Evolutionary conservation across 352 stramenopile genomes (phyloP).

Genomic region (Phytophthora syringae): DNA sequence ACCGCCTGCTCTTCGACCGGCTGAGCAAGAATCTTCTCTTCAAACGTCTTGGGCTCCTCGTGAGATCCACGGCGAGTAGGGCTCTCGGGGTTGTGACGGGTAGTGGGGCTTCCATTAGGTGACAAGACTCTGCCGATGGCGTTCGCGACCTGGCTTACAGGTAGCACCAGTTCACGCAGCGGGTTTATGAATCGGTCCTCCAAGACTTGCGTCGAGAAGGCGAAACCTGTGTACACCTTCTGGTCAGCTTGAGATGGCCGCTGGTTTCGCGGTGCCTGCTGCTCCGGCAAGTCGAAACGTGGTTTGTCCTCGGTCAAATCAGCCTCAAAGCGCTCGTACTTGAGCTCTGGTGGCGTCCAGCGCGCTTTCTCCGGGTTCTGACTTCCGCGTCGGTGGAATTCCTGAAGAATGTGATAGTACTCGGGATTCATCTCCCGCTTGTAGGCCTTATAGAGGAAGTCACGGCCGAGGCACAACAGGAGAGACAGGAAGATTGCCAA

Average conservation of each 20-base stretch:
- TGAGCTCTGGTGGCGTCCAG: slow-evolving; percentile 69
- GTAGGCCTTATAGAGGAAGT: slow-evolving; percentile 87
- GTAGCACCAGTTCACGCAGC: slow-evolving; percentile 75
- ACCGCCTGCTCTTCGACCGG: slow-evolving; percentile 68
- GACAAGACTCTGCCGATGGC: slow-evolving; percentile 48
- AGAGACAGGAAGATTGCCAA: slow-evolving; percentile 74
- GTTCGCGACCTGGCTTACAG: slow-evolving; percentile 59
- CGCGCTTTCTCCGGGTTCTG: slow-evolving; percentile 49
- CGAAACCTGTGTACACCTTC: slow-evolving; percentile 81
- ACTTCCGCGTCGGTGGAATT: slow-evolving; percentile 61
- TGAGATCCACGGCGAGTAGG: slow-evolving; percentile 23
- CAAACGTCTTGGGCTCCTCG: slow-evolving; percentile 52
- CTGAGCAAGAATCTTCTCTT: slow-evolving; percentile 66
- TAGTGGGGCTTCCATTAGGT: slow-evolving; percentile 30
- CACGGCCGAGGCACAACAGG: slow-evolving; percentile 74
- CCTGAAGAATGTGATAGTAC: slow-evolving; percentile 90
- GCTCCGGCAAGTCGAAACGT: slow-evolving; percentile 64
- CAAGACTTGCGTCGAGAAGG: slow-evolving; percentile 79
- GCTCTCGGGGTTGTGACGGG: slow-evolving; percentile 37
- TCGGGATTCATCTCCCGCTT: slow-evolving; percentile 86
- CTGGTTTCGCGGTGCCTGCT: slow-evolving; percentile 34
- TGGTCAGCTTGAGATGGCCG: slow-evolving; percentile 30
- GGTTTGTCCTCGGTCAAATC: slow-evolving; percentile 67
- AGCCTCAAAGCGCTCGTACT: slow-evolving; percentile 76
- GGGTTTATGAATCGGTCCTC: slow-evolving; percentile 87